Evolutionary conservation across 345 rosid genomes (phyloP).

Genomic region (Eutrema japonicum): DNA sequence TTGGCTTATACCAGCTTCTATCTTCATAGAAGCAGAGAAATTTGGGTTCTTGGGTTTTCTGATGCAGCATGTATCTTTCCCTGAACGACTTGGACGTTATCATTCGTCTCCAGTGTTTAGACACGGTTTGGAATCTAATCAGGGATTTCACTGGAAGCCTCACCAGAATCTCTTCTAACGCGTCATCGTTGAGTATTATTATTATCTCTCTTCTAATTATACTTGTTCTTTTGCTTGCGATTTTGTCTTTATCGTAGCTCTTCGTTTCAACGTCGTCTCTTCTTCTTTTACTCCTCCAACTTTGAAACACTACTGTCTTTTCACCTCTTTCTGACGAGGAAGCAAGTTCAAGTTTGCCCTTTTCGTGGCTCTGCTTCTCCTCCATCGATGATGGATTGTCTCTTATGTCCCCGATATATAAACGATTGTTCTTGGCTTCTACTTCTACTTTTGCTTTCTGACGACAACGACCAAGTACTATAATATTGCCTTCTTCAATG

Average conservation of each 20-base stretch:
- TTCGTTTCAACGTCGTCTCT: neutral
- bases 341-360: too few species aligned
- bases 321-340: too few species aligned
- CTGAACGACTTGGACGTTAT: neutral
- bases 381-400: too few species aligned
- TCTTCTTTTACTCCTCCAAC: too few species aligned
- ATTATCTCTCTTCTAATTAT: constrained; percentile 6
- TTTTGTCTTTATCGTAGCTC: too few species aligned
- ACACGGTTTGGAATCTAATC: neutral
- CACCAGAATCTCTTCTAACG: neutral
- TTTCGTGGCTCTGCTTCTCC: too few species aligned
- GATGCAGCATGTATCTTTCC: neutral
- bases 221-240: neutral
- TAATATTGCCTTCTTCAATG: too few species aligned
- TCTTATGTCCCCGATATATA: too few species aligned
- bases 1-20: neutral
- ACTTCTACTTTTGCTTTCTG: too few species aligned
- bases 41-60: constrained; percentile 4
- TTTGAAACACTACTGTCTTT: neutral
- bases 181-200: neutral
- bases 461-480: too few species aligned
- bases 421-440: too few species aligned
- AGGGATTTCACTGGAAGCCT: constrained; percentile 1
- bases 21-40: neutral
- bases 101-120: neutral